Evolutionary conservation across 2,329 filamentous ascomycete genomes (phyloP), one percentile per base, ranked within the genome.

Genomic region (Didymella lethalis): DNA sequence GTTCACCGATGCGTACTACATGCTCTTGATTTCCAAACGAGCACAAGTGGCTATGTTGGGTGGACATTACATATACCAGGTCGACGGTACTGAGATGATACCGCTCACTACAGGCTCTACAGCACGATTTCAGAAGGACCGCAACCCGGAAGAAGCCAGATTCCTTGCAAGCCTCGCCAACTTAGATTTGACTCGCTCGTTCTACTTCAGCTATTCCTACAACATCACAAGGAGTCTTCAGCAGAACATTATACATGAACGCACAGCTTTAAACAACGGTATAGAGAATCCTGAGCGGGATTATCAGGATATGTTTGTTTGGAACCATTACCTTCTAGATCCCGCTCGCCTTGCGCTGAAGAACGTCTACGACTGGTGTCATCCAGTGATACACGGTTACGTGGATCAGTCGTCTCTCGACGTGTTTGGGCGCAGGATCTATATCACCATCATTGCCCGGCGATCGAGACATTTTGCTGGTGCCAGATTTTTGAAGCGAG

Each of bases 161-260:
- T 98, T 96, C 71, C 83, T 98, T 32, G 85, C 87, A 26, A 98
- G 97, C 51, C 83, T 99, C 44, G 93, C 91, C 74, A 96, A 96
- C 66, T 83, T 99, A 31, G 95, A 99, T 75, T 80, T 99, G 60
- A 93, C 90, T 0, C 86, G 90, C 56, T 96, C 91, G 0, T 99
- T 99, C 76, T 99, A 99, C 78, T 99, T 97, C 81, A 97, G 94
- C 80, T 97, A 97, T 75, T 96, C 94, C 0, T 99, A 99, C 79
- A 92, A 99, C 74, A 90, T 98, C 66, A 99, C 95, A 0, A 87
- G 89, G 53, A 96, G 93, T 0, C 81, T 99, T 46, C 95, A 99
- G 75, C 88, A 94, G 71, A 99, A 99, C 70, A 93, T 99, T 61
- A 89, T 88, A 20, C 85, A 88, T 31, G 93, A 97, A 77, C 86